Base-by-base conservation (phyloP, 768 basidiomycete genomes). In the Melanogaster broomeanus region DNA sequence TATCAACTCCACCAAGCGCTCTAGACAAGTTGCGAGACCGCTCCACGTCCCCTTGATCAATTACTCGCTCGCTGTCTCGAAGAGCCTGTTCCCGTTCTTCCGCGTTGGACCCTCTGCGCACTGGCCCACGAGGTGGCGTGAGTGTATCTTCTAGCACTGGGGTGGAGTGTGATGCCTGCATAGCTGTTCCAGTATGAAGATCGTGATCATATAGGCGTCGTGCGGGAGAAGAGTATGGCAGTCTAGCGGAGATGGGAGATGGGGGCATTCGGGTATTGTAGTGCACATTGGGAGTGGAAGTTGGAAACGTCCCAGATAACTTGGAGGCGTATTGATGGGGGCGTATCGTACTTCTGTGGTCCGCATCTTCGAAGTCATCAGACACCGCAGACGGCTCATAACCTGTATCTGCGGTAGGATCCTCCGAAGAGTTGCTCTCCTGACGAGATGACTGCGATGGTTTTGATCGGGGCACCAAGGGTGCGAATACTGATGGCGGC, bases 371-470 rank as follows among this genome's bases (percentile, higher is more conserved):
- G 44, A 81, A 67, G 64, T 88, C 88, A 59, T 77, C 75, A 41
- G 74, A 77, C 45, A 74, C 70, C 15, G 60, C 55, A 13, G 78
- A 76, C 22, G 84, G 85, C 50, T 91, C 87, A 61, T 89, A 88
- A n/a, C 85, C 87, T 30, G 80, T 73, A 16, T 74, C 67, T 1
- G 69, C 69, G 43, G 84, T 83, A 22, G 74, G 74, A 33, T 76
- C 77, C 37, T 82, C 71, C 15, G 89, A 90, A 15, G 89, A 91
- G 42, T 85, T 67, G 59, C 88, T 91, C 54, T 79, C 85, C 55
- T 83, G 83, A 48, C 84, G 75, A 35, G 87, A 85, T 41, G 78
- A 72, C 28, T 83, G 76, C 42, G 77, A 77, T 24, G 73, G 18
- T 13, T 54, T 69, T 38, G 67, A 76, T 44, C 74, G 81, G 22